phyloP scores from a whole-genome alignment of 192 early-diverging fungal genomes.

The Chytriomyces sp. region DNA sequence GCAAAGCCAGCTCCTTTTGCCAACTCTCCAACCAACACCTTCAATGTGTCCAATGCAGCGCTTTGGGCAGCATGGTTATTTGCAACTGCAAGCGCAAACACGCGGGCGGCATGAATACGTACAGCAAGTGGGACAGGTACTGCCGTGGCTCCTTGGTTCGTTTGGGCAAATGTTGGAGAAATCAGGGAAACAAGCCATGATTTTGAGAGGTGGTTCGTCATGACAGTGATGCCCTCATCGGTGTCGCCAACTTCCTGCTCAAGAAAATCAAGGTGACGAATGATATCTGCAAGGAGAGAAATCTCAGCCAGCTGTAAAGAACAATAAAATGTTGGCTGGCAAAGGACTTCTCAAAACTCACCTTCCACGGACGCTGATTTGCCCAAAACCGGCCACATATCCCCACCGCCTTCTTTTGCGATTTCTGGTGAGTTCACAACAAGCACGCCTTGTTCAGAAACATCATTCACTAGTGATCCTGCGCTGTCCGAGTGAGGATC shows the following conservation, averaged over 20 bases:
- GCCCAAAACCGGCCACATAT: not conserved
- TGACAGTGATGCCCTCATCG: slow-evolving; percentile 17
- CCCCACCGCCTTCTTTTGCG: not conserved
- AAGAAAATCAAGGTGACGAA: not conserved
- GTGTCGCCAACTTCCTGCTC: slow-evolving; percentile 5
- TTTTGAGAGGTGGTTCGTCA: not conserved
- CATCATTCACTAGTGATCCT: not conserved
- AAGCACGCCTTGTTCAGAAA: not conserved
- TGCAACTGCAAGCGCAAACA: slow-evolving; percentile 14
- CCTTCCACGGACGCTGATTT: not conserved
- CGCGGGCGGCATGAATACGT: slow-evolving; percentile 19
- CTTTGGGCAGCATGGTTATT: slow-evolving; percentile 24
- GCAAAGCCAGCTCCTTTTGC: not conserved
- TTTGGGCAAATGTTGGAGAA: not conserved
- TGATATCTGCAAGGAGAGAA: not conserved
- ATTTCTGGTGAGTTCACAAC: not conserved
- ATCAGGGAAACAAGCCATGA: slow-evolving; percentile 5
- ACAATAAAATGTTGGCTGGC: not conserved
- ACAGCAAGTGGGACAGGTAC: not conserved
- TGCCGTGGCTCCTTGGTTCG: not conserved
- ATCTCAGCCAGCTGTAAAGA: not conserved
- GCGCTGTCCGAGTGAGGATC: not conserved
- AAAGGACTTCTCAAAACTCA: not conserved
- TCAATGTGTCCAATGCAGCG: not conserved
- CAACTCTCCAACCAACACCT: not conserved